These are phyloP conservation scores for Tylopilus subfusipes DNA, from an alignment of 768 basidiomycete species.

Conservation along the genomic window DNA sequence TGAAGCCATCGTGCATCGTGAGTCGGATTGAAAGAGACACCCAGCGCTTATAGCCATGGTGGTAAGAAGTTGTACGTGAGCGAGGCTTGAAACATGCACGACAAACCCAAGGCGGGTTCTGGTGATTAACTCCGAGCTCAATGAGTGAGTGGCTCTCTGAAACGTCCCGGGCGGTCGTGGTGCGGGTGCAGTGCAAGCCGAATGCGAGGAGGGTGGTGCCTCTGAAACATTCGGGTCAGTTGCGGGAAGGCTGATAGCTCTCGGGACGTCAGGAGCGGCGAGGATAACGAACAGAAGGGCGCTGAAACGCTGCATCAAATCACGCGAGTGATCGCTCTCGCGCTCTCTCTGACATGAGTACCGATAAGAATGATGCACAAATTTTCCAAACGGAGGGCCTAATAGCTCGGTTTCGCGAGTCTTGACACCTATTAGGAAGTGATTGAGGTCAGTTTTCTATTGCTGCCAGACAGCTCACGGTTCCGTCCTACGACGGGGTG, in stretches of 20 bases:
- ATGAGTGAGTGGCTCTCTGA: neutral
- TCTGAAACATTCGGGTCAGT: neutral
- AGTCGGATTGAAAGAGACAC: too few species aligned
- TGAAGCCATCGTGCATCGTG: neutral
- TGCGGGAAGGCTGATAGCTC: neutral
- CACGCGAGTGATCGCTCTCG: neutral
- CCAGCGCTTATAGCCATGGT: neutral
- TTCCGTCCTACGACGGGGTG: constrained; percentile 12
- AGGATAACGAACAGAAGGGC: neutral
- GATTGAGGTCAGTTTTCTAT: neutral
- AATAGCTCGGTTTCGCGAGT: neutral
- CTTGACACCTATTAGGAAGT: neutral
- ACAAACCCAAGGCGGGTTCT: neutral
- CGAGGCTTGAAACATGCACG: constrained; percentile 7
- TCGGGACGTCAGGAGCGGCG: neutral
- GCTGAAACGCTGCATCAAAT: neutral
- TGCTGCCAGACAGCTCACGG: neutral
- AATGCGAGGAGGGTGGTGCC: neutral
- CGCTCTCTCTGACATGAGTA: neutral
- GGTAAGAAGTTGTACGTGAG: neutral
- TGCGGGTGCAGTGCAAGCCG: neutral
- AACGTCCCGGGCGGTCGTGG: neutral
- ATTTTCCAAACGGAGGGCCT: neutral
- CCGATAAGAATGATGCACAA: neutral
- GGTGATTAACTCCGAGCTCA: neutral